These are phyloP conservation scores for Arthromyces matolae DNA, from an alignment of 768 basidiomycete species.

Conservation along the genomic window DNA sequence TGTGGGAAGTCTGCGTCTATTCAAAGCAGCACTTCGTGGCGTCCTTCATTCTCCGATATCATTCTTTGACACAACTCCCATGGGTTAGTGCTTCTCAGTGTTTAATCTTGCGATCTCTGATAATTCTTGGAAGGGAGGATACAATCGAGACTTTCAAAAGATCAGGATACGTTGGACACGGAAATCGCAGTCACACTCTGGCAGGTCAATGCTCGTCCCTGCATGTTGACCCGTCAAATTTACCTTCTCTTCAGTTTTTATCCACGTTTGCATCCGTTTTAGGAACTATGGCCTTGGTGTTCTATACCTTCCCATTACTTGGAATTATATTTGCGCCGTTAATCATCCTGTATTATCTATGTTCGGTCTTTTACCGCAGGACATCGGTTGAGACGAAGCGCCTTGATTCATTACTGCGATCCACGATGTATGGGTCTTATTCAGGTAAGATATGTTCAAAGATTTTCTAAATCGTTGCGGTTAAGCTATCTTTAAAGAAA, in stretches of 20 bases:
- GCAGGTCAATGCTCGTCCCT: too few relatives aligned
- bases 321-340: constrained; percentile 62
- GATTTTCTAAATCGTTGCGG: neutral
- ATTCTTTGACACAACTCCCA: constrained; percentile 74
- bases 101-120: neutral
- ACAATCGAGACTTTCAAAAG: constrained; percentile 55
- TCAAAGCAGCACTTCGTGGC: constrained; percentile 48
- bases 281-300: constrained; percentile 56
- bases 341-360: constrained; percentile 47
- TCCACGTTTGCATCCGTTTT: constrained; percentile 40
- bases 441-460: constrained; percentile 38
- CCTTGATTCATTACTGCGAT: constrained; percentile 59
- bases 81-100: constrained; percentile 35
- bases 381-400: constrained; percentile 65
- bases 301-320: constrained; percentile 65
- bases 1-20: constrained; percentile 44
- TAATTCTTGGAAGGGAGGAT: constrained; percentile 47
- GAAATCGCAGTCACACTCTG: constrained; percentile 43
- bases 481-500: constrained; percentile 35
- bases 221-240: neutral
- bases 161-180: constrained; percentile 56
- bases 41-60: constrained; percentile 60
- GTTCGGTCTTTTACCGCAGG: constrained; percentile 53
- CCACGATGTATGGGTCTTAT: constrained; percentile 53
- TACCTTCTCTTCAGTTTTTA: constrained; percentile 30